Conservation (phyloP, 129 eudicot genomes). For the Dittrichia graveolens region DNA sequence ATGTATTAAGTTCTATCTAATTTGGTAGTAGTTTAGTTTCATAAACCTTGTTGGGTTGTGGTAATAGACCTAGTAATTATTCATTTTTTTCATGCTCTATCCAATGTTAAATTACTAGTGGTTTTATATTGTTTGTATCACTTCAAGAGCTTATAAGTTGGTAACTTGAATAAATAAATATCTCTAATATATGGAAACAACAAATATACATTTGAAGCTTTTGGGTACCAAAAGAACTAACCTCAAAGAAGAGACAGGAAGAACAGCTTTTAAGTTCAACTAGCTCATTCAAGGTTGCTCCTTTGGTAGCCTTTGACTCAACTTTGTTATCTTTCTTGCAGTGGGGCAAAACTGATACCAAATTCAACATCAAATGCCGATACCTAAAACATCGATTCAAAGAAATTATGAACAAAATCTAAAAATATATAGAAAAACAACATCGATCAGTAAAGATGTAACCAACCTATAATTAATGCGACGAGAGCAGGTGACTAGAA, state of each 20-base stretch:
- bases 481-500: slow-evolving; percentile 88
- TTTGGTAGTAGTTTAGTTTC: no score
- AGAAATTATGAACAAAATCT: background rate
- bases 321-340: slow-evolving; percentile 91
- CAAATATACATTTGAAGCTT: no score
- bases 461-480: slow-evolving; percentile 94
- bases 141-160: no score
- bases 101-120: no score
- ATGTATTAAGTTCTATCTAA: no score
- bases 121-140: no score
- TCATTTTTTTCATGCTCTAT: no score
- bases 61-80: no score
- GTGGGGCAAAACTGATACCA: slow-evolving; percentile 80
- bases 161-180: no score
- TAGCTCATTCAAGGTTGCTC: slow-evolving; percentile 82
- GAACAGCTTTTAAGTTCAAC: slow-evolving; percentile 93
- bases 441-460: background rate
- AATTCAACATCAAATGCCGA: slow-evolving; percentile 96
- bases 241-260: slow-evolving; percentile 96
- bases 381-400: slow-evolving; percentile 46
- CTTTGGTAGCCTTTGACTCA: slow-evolving; percentile 86
- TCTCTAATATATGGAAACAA: no score
- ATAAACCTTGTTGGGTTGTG: no score
- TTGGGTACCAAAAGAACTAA: slow-evolving; percentile 8
- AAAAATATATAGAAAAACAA: background rate